These are phyloP conservation scores for Linnemannia zychae DNA, from an alignment of 192 early-diverging fungal species.

Conservation along the genomic window DNA sequence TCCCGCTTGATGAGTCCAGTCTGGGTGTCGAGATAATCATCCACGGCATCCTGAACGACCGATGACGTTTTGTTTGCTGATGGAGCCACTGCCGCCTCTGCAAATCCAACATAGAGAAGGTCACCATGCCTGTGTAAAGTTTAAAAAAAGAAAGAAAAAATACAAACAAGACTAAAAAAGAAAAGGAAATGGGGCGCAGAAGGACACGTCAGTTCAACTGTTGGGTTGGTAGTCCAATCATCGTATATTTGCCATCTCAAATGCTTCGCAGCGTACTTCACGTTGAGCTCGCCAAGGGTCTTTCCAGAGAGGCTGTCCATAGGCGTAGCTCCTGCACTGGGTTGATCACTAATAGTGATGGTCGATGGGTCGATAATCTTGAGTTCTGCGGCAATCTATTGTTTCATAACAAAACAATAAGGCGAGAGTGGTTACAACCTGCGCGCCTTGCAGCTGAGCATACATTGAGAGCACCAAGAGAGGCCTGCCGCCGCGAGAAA, in stretches of 20 bases:
- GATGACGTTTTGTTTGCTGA: conserved; percentile 2
- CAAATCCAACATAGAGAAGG: conserved; percentile 63
- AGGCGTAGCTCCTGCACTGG: conserved; percentile 45
- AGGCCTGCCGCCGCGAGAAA: too few relatives aligned
- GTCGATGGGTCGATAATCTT: conserved; percentile 58
- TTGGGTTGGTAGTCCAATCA: not conserved
- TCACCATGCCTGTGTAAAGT: conserved; percentile 63
- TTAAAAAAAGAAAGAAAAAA: not conserved
- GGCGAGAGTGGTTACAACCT: conserved; percentile 15
- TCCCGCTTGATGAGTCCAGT: conserved; percentile 86
- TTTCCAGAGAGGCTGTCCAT: conserved; percentile 49
- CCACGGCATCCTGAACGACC: conserved; percentile 80
- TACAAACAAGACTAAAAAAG: not conserved
- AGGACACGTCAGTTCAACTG: not conserved
- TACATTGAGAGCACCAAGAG: too few relatives aligned
- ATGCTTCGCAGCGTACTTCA: conserved; percentile 47
- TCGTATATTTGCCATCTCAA: too few relatives aligned
- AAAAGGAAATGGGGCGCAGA: not conserved
- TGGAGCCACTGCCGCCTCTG: conserved; percentile 41
- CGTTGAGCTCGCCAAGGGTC: conserved; percentile 44
- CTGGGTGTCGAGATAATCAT: conserved; percentile 84
- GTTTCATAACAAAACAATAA: not conserved
- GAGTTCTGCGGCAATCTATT: conserved; percentile 60
- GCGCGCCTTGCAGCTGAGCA: not conserved
- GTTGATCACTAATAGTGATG: conserved; percentile 59